Base-by-base conservation (phyloP, 2,329 filamentous ascomycete genomes). In the Neobulgaria alba region DNA sequence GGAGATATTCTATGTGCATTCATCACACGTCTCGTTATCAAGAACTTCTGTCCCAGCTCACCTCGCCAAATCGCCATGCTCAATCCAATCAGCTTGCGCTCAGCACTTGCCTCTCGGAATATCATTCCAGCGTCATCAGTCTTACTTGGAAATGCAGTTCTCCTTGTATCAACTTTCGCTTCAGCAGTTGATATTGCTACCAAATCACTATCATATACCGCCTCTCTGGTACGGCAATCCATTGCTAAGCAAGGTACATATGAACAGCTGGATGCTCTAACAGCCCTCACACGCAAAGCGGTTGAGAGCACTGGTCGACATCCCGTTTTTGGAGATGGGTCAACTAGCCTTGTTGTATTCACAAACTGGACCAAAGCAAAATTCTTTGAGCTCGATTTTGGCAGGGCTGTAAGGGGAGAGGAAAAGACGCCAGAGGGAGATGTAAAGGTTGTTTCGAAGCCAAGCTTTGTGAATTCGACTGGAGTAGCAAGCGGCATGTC, bases 1-100 rank as follows among this genome's bases (percentile, higher is more conserved):
- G 61, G 63, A 15, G 68, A 73, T 38, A 54, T 71, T 2, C 49
- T 73, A 2, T 52, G 57, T 1, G 66, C 65, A 0, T 73, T 67
- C 65, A 51, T 58, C 38, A 52, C 61, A 7, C 59, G 60, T 8
- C 48, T 59, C 9, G 52, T 53, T 31, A 47, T 52, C 17, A 50
- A 42, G n/a, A 53, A 50, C n/a, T 9, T 16, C 3, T 8, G 14
- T 10, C 8, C 35, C 50, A n/a, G 52, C n/a, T 49, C 48, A n/a
- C 23, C n/a, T 7, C 29, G 37, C 12, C 14, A 21, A 10, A 33
- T 39, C 14, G 29, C 3, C 15, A 32, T 39, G 16, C 12, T 39
- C 3, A 66, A 67, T 50, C 59, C 62, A 2, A 61, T 68, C 38
- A 62, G 65, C 29, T 42, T 64, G 10, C 64, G 62, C 21, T 43